A percentile compares a stretch with the other conserved stretches of the same genome.
Conservation (phyloP, 2,329 filamentous ascomycete genomes). For the Biscogniauxia marginata region DNA sequence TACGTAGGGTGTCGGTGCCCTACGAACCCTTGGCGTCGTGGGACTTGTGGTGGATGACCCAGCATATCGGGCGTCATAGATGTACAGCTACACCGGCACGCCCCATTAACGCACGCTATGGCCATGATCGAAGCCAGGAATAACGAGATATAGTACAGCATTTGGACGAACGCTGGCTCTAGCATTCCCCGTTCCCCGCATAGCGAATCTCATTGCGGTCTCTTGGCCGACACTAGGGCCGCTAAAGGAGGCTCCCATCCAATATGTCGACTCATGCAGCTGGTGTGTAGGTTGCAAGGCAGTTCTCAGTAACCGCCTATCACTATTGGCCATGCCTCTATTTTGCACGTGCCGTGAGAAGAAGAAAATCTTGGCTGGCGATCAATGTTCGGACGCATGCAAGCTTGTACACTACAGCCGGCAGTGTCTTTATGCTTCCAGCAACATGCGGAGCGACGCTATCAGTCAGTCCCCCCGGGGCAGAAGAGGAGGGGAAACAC, state of each 20-base stretch:
- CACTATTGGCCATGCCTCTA: background rate
- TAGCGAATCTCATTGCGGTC: background rate
- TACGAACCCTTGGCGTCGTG: background rate
- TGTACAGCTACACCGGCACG: background rate
- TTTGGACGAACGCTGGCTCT: background rate
- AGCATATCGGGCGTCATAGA: background rate
- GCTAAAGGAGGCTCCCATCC: background rate
- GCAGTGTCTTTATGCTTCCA: background rate
- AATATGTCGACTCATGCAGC: background rate
- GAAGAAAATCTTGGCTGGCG: background rate
- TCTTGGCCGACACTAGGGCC: background rate
- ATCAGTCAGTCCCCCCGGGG: background rate
- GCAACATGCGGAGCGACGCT: background rate
- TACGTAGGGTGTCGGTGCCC: background rate
- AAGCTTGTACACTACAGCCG: background rate
- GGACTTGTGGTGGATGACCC: background rate
- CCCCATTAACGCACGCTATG: background rate
- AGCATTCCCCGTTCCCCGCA: constrained; percentile 4
- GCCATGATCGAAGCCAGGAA: constrained; percentile 3
- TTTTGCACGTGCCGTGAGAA: background rate
- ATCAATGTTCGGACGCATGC: background rate
- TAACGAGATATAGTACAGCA: background rate
- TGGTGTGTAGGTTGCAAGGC: background rate
- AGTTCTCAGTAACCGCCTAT: background rate
- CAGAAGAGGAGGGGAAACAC: background rate